Evolutionary conservation across 768 basidiomycete genomes (phyloP).

Genomic region (Tephrocybe sp.): DNA sequence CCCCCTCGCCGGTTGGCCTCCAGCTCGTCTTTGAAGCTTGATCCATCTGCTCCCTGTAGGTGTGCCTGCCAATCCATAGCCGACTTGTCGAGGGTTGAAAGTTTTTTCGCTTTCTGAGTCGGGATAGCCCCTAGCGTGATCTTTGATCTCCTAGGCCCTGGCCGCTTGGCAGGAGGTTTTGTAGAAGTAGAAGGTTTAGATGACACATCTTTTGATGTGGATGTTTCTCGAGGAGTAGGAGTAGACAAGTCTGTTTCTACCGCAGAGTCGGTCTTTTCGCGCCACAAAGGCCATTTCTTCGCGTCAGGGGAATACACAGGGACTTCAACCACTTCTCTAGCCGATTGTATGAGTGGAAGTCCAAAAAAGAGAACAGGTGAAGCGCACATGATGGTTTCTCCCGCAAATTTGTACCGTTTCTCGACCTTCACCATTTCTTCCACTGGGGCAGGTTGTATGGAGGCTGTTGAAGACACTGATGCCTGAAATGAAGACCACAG

Average conservation of each 20-base stretch:
- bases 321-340: slow-evolving; percentile 75
- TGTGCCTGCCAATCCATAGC: slow-evolving; percentile 85
- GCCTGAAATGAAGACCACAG: slow-evolving; percentile 73
- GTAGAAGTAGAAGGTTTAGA: slow-evolving; percentile 14
- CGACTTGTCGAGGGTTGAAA: slow-evolving; percentile 84
- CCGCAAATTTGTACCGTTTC: slow-evolving; percentile 73
- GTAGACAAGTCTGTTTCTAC: slow-evolving; percentile 7
- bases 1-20: slow-evolving; percentile 71
- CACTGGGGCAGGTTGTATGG: slow-evolving; percentile 18
- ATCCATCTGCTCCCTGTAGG: slow-evolving; percentile 39
- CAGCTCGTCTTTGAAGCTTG: slow-evolving; percentile 66
- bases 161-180: slow-evolving; percentile 39
- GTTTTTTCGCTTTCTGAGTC: slow-evolving; percentile 64
- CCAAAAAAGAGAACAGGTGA: not conserved
- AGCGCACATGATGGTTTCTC: slow-evolving; percentile 70
- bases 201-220: not conserved
- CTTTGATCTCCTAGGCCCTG: slow-evolving; percentile 70
- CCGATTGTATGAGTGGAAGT: slow-evolving; percentile 11
- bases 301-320: slow-evolving; percentile 73
- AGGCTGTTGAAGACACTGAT: slow-evolving; percentile 41
- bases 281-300: slow-evolving; percentile 69
- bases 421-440: slow-evolving; percentile 61
- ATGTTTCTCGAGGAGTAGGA: slow-evolving; percentile 1
- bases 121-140: slow-evolving; percentile 56
- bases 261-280: slow-evolving; percentile 16